Evolutionary conservation across 1,139 yeast genomes (phyloP).

Genomic region (Magnusiomyces clavatus): DNA sequence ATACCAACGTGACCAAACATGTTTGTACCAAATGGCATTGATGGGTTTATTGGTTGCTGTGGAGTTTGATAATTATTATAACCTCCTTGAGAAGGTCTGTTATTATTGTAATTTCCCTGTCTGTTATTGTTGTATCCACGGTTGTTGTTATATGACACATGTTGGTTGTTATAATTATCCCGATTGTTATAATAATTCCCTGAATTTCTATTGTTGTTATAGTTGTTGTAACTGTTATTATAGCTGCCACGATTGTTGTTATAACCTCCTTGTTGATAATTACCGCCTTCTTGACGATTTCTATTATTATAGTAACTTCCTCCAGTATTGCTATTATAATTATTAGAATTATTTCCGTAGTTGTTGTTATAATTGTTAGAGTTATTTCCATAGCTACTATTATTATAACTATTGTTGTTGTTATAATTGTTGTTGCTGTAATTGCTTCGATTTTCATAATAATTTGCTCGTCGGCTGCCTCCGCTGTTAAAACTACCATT

Average conservation of each 20-base stretch:
- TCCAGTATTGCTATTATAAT: too few relatives aligned
- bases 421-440: constrained; percentile 11
- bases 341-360: constrained; percentile 10
- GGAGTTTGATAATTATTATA: neutral
- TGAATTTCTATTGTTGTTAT: constrained; percentile 16
- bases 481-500: constrained; percentile 6
- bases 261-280: constrained; percentile 11
- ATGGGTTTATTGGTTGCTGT: constrained; percentile 1
- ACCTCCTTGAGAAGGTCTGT: constrained; percentile 5
- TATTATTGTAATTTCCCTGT: constrained; percentile 1
- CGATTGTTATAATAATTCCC: constrained; percentile 15
- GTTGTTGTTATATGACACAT: constrained; percentile 4
- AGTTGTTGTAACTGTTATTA: constrained; percentile 14
- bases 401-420: too few relatives aligned
- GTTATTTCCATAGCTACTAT: constrained; percentile 11
- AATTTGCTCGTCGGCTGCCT: constrained; percentile 19
- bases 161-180: constrained; percentile 13
- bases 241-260: constrained; percentile 10
- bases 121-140: constrained; percentile 13
- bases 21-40: constrained; percentile 2
- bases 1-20: constrained; percentile 4
- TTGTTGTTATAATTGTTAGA: constrained; percentile 9
- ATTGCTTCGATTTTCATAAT: constrained; percentile 19
- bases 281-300: constrained; percentile 8
- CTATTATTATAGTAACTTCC: constrained; percentile 8